These are phyloP conservation scores for Papiliotrema laurentii DNA, from an alignment of 1,284 basidiomycete species.

Conservation along the genomic window DNA sequence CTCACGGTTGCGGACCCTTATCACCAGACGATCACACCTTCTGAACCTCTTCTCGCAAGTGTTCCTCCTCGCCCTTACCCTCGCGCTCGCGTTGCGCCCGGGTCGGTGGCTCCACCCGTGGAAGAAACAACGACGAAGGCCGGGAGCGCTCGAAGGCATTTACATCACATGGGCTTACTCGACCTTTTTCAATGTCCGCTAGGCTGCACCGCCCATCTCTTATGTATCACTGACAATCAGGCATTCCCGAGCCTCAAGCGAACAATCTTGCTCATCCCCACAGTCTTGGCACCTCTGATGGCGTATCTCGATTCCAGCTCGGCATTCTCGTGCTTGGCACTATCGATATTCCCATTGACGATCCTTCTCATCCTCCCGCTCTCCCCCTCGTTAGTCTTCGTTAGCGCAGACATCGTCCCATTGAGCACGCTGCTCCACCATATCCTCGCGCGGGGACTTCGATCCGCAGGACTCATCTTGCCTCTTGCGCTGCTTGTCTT, in stretches of 20 bases:
- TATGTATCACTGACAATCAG: neutral
- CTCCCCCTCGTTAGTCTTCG: conserved; percentile 14
- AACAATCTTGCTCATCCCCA: conserved; percentile 10
- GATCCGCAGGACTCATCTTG: conserved; percentile 3
- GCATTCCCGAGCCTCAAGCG: neutral
- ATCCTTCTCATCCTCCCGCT: conserved; percentile 10
- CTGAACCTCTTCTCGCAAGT: conserved; percentile 12
- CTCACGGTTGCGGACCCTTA: neutral
- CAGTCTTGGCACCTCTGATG: conserved; percentile 5
- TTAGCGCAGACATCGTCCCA: conserved; percentile 13
- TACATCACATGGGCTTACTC: conserved; percentile 14
- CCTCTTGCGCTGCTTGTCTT: conserved; percentile 12
- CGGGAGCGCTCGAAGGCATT: conserved; percentile 7
- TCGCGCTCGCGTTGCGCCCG: conserved; percentile 14
- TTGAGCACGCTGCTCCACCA: conserved; percentile 14
- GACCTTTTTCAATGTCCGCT: neutral
- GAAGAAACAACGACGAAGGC: neutral
- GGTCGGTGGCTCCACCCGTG: conserved; percentile 12
- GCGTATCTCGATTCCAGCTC: conserved; percentile 3
- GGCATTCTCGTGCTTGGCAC: conserved; percentile 13
- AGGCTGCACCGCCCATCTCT: neutral
- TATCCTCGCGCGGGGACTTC: conserved; percentile 7
- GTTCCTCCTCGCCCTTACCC: conserved; percentile 11
- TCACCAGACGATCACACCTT: conserved; percentile 14
- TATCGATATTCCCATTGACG: conserved; percentile 18